phyloP scores from a whole-genome alignment of 2,329 filamentous ascomycete species.

The Paecilomyces sp. region DNA sequence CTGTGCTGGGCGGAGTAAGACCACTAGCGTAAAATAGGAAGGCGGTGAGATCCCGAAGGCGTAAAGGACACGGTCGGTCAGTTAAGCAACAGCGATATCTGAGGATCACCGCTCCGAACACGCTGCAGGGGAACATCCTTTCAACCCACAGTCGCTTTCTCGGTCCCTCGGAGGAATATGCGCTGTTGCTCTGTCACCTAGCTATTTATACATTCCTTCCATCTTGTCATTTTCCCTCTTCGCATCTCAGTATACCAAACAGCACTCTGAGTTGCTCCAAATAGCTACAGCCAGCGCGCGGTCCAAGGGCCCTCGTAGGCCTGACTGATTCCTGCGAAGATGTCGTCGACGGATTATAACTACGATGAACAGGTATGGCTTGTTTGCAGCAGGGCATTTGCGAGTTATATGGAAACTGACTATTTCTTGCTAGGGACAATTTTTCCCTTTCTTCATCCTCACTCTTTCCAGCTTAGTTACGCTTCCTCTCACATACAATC shows the following conservation, averaged over 20 bases:
- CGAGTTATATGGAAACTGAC: not conserved
- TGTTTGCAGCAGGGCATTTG: not conserved
- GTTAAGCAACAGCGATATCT: not conserved
- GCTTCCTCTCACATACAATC: slow-evolving; percentile 79
- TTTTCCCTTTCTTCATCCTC: slow-evolving; percentile 98
- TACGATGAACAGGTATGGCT: slow-evolving; percentile 79
- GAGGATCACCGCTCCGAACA: not conserved
- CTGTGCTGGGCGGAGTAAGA: not conserved
- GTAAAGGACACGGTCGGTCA: slow-evolving; percentile 30
- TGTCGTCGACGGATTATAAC: slow-evolving; percentile 90
- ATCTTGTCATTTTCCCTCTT: not conserved
- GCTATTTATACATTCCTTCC: not conserved
- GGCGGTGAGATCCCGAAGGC: slow-evolving; percentile 18
- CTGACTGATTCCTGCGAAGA: slow-evolving; percentile 31
- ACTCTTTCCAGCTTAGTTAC: slow-evolving; percentile 84
- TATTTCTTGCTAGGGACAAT: slow-evolving; percentile 61
- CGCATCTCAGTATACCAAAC: not conserved
- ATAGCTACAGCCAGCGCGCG: not conserved
- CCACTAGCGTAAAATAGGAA: slow-evolving; percentile 6
- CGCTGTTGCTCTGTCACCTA: not conserved
- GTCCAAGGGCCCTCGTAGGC: slow-evolving; percentile 5
- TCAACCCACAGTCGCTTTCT: not conserved
- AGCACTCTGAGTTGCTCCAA: not conserved
- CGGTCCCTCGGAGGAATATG: not conserved
- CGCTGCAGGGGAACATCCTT: not conserved